Conservation (phyloP, 169 alveolate genomes). For the Haemoproteus tartakovskyi region DNA sequence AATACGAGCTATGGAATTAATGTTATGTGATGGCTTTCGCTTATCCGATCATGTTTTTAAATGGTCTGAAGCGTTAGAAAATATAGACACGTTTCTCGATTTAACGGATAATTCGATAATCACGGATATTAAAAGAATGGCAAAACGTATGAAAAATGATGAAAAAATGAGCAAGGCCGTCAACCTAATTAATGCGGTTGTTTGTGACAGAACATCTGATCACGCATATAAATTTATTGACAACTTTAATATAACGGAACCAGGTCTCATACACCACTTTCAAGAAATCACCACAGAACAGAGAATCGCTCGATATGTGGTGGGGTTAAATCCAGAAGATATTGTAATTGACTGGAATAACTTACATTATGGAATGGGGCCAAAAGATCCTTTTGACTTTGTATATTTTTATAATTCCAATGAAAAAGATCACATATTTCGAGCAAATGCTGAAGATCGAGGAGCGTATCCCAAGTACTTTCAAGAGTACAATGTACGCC, state of each 20-base stretch:
- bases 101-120: slow-evolving; percentile 51
- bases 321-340: slow-evolving; percentile 59
- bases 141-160: slow-evolving; percentile 1
- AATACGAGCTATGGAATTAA: slow-evolving; percentile 78
- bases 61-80: slow-evolving; percentile 59
- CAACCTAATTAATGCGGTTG: slow-evolving; percentile 49
- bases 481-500: slow-evolving; percentile 52
- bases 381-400: slow-evolving; percentile 47
- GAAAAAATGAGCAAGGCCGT: slow-evolving; percentile 25
- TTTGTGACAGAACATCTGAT: slow-evolving; percentile 53
- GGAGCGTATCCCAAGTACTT: slow-evolving; percentile 55
- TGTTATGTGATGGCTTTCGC: slow-evolving; percentile 74
- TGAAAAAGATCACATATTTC: slow-evolving; percentile 52
- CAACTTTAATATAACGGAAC: slow-evolving; percentile 54
- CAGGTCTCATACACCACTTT: slow-evolving; percentile 30
- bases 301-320: slow-evolving; percentile 38
- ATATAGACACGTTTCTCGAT: slow-evolving; percentile 34
- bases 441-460: slow-evolving; percentile 48
- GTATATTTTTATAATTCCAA: slow-evolving; percentile 60
- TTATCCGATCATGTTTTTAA: slow-evolving; percentile 38
- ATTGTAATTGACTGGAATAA: slow-evolving; percentile 58
- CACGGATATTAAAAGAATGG: slow-evolving; percentile 35
- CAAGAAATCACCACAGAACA: slow-evolving; percentile 41
- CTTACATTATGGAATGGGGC: slow-evolving; percentile 57
- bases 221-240: slow-evolving; percentile 43